phyloP scores from a whole-genome alignment of 345 rosid species.

The Salix arbutifolia region DNA sequence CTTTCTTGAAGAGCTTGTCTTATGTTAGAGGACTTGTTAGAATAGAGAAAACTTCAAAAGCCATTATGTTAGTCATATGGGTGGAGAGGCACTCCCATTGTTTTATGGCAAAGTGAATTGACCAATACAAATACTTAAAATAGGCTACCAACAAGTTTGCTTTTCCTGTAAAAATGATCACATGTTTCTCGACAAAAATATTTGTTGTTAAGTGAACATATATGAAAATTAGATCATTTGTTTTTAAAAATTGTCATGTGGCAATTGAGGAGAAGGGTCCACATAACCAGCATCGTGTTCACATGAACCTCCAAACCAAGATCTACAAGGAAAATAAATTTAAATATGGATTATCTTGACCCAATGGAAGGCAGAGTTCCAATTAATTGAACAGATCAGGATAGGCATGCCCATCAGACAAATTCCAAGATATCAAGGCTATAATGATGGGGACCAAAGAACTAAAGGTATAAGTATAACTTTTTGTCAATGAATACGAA shows the following conservation, averaged over 20 bases:
- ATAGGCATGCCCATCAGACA: not conserved
- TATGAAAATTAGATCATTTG: not conserved
- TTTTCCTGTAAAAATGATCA: constrained; percentile 1
- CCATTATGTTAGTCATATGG: not conserved
- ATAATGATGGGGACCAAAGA: too few species aligned
- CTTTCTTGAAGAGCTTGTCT: not conserved
- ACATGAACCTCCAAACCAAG: not conserved
- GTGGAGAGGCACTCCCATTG: not conserved
- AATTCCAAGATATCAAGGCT: not conserved
- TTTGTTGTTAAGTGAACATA: not conserved
- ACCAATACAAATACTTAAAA: not conserved
- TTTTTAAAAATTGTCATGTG: not conserved
- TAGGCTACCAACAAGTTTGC: not conserved
- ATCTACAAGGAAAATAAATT: not conserved
- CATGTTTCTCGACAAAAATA: not conserved
- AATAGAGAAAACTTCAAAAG: not conserved
- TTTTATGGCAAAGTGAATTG: not conserved
- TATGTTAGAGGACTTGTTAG: not conserved
- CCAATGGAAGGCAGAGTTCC: not conserved
- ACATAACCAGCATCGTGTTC: not conserved
- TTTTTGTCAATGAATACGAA: not conserved
- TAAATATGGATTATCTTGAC: not conserved
- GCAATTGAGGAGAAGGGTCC: not conserved
- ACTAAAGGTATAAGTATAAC: too few species aligned
- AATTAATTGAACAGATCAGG: not conserved